Evolutionary conservation across 2,329 filamentous ascomycete species (phyloP).

Genomic region (Sclerotinia trifoliorum): DNA sequence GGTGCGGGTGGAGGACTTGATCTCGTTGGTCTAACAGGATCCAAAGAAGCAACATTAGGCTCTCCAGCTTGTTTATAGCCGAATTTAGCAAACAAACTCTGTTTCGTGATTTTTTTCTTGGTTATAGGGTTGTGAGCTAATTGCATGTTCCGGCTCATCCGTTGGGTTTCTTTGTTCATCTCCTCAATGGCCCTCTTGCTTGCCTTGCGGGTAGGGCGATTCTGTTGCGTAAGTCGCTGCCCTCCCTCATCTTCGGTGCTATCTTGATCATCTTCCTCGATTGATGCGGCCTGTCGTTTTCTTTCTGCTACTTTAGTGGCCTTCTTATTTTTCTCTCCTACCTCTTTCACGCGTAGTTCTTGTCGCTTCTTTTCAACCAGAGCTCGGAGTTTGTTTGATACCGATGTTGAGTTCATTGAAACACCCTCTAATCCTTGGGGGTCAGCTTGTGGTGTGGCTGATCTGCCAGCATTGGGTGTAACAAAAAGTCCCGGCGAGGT

Average conservation of each 20-base stretch:
- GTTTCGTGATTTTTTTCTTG: conserved; percentile 85
- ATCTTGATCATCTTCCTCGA: conserved; percentile 54
- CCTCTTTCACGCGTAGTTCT: conserved; percentile 67
- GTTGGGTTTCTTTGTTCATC: conserved; percentile 92
- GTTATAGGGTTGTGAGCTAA: conserved; percentile 86
- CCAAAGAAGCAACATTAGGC: conserved; percentile 33
- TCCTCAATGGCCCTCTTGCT: conserved; percentile 94
- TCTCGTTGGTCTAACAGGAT: conserved; percentile 46
- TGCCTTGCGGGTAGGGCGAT: conserved; percentile 74
- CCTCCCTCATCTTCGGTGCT: conserved; percentile 62
- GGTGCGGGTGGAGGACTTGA: conserved; percentile 51
- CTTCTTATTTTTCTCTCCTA: conserved; percentile 51
- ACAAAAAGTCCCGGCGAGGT: conserved; percentile 45
- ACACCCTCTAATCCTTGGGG: conserved; percentile 44
- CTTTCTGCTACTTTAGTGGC: conserved; percentile 38
- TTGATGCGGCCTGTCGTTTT: conserved; percentile 49
- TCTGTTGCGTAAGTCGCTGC: conserved; percentile 65
- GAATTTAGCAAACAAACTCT: conserved; percentile 79
- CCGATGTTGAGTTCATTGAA: conserved; percentile 44
- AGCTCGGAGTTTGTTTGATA: conserved; percentile 62
- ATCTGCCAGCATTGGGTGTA: conserved; percentile 36
- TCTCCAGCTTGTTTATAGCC: conserved; percentile 59
- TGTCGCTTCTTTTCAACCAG: conserved; percentile 72
- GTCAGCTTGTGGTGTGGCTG: conserved; percentile 37
- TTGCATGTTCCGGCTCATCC: conserved; percentile 86